Conservation (phyloP, 1,284 basidiomycete species). For the Tremellales sp. region DNA sequence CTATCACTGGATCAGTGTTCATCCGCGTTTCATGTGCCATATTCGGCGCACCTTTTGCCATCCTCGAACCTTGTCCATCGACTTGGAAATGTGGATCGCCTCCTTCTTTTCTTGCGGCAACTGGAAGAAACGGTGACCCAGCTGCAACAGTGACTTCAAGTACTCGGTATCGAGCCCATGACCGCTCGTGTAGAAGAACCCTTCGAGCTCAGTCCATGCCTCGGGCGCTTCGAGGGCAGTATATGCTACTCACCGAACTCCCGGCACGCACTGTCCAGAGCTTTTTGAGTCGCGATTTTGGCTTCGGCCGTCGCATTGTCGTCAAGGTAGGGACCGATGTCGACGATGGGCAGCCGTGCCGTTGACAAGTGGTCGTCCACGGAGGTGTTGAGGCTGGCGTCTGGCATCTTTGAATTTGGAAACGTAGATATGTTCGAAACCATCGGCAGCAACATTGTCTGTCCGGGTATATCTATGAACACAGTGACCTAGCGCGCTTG, state of each 20-base stretch:
- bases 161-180: slow-evolving; percentile 26
- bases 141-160: slow-evolving; percentile 18
- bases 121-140: slow-evolving; percentile 31
- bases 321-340: slow-evolving; percentile 22
- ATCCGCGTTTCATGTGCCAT: no score
- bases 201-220: slow-evolving; percentile 3
- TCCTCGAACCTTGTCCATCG: slow-evolving; percentile 19
- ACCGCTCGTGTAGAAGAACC: slow-evolving; percentile 38
- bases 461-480: no score
- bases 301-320: slow-evolving; percentile 10
- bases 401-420: no score
- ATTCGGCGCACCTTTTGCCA: no score
- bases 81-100: slow-evolving; percentile 29
- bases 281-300: slow-evolving; percentile 8
- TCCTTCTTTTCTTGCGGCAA: slow-evolving; percentile 28
- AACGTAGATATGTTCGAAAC: no score
- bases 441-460: no score
- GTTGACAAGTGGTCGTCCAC: slow-evolving; percentile 14
- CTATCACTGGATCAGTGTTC: no score
- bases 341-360: slow-evolving; percentile 15
- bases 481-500: no score
- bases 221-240: background rate
- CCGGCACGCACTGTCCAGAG: slow-evolving; percentile 21
- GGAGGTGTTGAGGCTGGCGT: no score
- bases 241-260: slow-evolving; percentile 16